Evolutionary conservation across 306 rosid genomes (phyloP), one percentile per base, ranked within the genome.

Genomic region (Vigna mungo): DNA sequence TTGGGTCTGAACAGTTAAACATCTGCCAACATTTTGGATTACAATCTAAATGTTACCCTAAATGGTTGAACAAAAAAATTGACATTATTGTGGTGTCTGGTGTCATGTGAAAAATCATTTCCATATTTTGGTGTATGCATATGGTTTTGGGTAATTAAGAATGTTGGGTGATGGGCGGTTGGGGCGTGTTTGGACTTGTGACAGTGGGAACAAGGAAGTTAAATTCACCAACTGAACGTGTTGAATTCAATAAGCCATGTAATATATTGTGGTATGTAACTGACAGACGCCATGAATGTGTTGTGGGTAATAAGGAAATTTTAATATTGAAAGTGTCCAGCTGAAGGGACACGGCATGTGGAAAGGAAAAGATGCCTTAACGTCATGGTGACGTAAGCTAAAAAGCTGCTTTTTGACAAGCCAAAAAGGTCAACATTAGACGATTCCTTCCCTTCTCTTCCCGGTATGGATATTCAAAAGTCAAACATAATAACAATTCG

Each of bases 11-110:
- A 9, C 46, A 41, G 46, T 56, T 7, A 56, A 77, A 43, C 71
- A 65, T 65, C 14, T 23, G 21, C 10, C 5, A 71, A 37, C 16
- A 20, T 62, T 41, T 30, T 27, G 71, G 53, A 66, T 62, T 58
- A 58, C 0, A 39, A 8, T 39, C 12, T 43, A 48, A 6, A 51
- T 20, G 80, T 12, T 60, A 51, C 58, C 18, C 3, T 43, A 25
- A 27, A 81, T 32, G 52, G 84, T 68, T 68, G 68, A 75, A 75
- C 81, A 46, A 75, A 67, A 68, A 7, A 23, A 36, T 67, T 74
- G 80, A 74, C 76, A 1, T 2, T 37, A 39, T 71, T 79, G 36
- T 3, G 3, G 3, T 20, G 56, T 18, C 46, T 6, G 8, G 0
- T 72, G 16, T 72, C 68, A 80, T 34, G 62, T 27, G n/a, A 73